Conservation (phyloP, 2,329 filamentous ascomycete genomes). For the Rhynchosporium secalis region DNA sequence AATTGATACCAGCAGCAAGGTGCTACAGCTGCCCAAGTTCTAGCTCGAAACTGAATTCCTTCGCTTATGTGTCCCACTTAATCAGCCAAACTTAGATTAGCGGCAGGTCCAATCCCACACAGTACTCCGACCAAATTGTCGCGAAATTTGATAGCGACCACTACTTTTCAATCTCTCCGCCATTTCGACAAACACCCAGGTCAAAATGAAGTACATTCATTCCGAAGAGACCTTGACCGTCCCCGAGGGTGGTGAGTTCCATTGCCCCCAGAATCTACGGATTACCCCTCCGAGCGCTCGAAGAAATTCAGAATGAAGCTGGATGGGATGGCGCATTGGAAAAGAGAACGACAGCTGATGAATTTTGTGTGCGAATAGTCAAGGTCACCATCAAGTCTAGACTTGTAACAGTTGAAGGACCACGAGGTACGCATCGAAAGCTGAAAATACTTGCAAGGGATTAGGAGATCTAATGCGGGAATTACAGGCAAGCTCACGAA, state of each 20-base stretch:
- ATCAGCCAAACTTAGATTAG: background rate
- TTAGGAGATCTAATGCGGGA: constrained; percentile 38
- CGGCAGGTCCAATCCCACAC: constrained; percentile 3
- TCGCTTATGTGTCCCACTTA: background rate
- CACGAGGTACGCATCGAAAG: constrained; percentile 66
- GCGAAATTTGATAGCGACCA: constrained; percentile 17
- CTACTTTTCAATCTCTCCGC: constrained; percentile 25
- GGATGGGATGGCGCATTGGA: constrained; percentile 16
- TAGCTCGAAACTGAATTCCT: background rate
- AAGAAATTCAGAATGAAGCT: constrained; percentile 20
- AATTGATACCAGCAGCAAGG: too few relatives aligned
- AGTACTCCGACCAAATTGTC: constrained; percentile 11
- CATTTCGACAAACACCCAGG: constrained; percentile 35
- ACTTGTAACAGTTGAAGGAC: constrained; percentile 94
- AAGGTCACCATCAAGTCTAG: constrained; percentile 97
- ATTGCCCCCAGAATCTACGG: constrained; percentile 11
- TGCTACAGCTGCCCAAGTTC: background rate
- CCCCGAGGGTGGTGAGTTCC: constrained; percentile 88
- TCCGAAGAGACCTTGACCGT: constrained; percentile 93
- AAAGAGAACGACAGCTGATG: constrained; percentile 40
- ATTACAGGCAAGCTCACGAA: constrained; percentile 85
- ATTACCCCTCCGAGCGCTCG: constrained; percentile 1
- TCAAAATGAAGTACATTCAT: constrained; percentile 99
- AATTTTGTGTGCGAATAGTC: constrained; percentile 60
- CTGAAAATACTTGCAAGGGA: constrained; percentile 20